Conservation (phyloP, 352 stramenopile genomes). For the Globisporangium spinosum region DNA sequence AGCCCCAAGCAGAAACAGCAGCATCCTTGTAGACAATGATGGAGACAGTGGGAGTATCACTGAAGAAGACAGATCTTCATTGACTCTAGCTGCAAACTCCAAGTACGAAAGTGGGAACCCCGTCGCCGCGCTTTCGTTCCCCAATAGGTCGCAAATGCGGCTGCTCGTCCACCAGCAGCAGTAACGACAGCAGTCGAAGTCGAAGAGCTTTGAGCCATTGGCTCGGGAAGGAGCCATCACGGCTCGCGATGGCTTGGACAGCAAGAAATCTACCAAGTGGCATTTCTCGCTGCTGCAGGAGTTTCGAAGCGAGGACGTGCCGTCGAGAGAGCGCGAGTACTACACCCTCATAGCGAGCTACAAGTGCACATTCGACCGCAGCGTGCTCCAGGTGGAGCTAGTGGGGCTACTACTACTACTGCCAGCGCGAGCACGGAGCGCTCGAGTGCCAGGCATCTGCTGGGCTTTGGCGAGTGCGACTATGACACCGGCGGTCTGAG, state of each 20-base stretch:
- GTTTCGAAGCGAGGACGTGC: constrained; percentile 31
- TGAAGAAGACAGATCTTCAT: neutral
- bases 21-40: neutral
- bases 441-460: neutral
- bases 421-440: neutral
- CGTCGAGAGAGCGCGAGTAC: constrained; percentile 44
- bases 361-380: constrained; percentile 33
- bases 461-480: constrained; percentile 2
- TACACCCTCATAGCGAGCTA: constrained; percentile 60
- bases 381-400: neutral
- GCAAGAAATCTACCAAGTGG: constrained; percentile 25
- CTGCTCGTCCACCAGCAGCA: constrained; percentile 6
- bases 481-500: constrained; percentile 3
- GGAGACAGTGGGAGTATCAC: neutral
- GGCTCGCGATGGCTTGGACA: neutral
- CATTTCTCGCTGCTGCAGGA: constrained; percentile 33
- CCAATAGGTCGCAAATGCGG: neutral
- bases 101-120: neutral
- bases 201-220: neutral
- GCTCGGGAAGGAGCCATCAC: neutral
- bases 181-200: constrained; percentile 3
- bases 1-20: neutral
- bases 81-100: no score
- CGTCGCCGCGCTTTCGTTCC: neutral
- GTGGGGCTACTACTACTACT: neutral